These are phyloP conservation scores for Sclerotinia trifoliorum DNA, from an alignment of 2,329 filamentous ascomycete genomes.

Conservation along the genomic window DNA sequence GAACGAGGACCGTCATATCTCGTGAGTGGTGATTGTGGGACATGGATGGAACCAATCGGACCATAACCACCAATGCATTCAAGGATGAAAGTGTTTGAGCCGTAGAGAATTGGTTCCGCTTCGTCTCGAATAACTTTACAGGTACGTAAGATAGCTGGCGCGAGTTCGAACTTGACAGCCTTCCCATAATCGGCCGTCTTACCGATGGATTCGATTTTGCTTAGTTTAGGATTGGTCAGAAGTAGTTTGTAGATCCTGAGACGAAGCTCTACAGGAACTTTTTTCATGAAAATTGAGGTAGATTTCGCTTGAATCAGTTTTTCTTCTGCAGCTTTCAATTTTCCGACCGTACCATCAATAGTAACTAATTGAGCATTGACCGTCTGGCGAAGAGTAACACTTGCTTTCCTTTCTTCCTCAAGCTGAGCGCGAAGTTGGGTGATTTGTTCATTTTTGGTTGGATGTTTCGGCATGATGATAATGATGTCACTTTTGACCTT, in stretches of 20 bases:
- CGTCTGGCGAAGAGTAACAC: background rate
- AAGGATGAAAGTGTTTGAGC: slow-evolving; percentile 24
- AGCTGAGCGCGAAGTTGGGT: slow-evolving; percentile 17
- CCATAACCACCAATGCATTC: slow-evolving; percentile 22
- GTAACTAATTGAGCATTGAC: background rate
- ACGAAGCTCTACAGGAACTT: slow-evolving; percentile 21
- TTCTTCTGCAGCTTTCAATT: slow-evolving; percentile 6
- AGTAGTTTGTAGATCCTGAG: slow-evolving; percentile 22
- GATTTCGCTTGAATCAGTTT: background rate
- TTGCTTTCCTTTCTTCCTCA: background rate
- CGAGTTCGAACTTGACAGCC: slow-evolving; percentile 5
- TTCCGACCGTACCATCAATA: background rate
- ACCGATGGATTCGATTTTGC: slow-evolving; percentile 7
- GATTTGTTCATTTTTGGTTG: slow-evolving; percentile 14
- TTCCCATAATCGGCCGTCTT: slow-evolving; percentile 2
- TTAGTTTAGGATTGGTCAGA: slow-evolving; percentile 20
- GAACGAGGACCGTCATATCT: background rate
- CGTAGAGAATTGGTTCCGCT: slow-evolving; percentile 22
- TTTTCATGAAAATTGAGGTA: slow-evolving; percentile 16
- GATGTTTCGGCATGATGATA: slow-evolving; percentile 8
- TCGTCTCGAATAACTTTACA: slow-evolving; percentile 22
- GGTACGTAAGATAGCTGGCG: slow-evolving; percentile 15
- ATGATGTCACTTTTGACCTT: background rate
- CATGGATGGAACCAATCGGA: background rate
- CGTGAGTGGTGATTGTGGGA: slow-evolving; percentile 21